Base-by-base conservation (phyloP, 2,329 filamentous ascomycete genomes). In the Parastagonospora nodorum region DNA sequence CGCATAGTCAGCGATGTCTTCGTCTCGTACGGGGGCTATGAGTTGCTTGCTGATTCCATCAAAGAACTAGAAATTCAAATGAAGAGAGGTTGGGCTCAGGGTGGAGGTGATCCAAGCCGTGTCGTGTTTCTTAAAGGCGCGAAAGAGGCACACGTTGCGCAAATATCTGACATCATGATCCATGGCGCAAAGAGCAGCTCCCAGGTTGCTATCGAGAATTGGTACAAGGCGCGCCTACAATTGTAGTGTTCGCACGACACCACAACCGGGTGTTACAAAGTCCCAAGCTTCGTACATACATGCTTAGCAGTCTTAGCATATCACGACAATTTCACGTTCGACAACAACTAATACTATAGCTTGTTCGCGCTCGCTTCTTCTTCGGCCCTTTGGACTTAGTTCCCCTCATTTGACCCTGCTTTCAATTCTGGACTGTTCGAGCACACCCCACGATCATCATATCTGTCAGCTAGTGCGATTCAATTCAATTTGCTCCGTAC, bases 91-190 rank as follows among this genome's bases (percentile, higher is more conserved):
- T 66, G 63, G 63, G 30, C 11, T 2, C 10, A 53, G 6, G 56
- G 62, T 4, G 60, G 54, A 11, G 64, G 60, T 16, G 45, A 60
- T 33, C 3, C 14, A 4, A 45, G 43, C 19, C 45, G 44, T 8
- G 45, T 53, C 2, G 10, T 54, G 8, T 56, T 56, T 24, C 14
- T 64, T 8, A 55, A 60, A 37, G 57, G 50, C 2, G 37, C 51
- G 11, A 38, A 45, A 28, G 53, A 58, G 33, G 48, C 58, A 9
- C 65, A 68, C 39, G 52, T 65, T 16, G 57, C 47, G 28, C 62
- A 59, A 2, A 60, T 67, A 7, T 31, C 58, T 12, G 58, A 61
- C 11, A 43, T 54, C 14, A 58, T 63, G 59, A 48, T 42, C 2
- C 44, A 45, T 6, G 32, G 50, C 5, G 37, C 15, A 19, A 59